A percentile compares a stretch with the other conserved stretches of the same genome.
phyloP scores from a whole-genome alignment of 1,139 yeast genomes.

The Saccharomyces hybrid region DNA sequence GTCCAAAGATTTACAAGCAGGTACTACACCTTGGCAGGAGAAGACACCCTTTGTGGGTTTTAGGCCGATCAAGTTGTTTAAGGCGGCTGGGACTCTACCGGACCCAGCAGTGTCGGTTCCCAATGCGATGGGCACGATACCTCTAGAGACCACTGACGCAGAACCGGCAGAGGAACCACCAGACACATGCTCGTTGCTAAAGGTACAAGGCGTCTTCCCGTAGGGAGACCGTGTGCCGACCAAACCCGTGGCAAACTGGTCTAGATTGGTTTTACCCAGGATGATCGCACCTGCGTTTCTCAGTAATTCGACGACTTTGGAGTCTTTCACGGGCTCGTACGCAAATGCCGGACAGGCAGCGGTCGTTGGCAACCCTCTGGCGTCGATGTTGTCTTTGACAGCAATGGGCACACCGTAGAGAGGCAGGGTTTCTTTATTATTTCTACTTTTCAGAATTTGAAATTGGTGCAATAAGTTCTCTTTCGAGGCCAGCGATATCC shows the following conservation, averaged over 20 bases:
- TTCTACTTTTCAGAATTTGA: constrained; percentile 59
- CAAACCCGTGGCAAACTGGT: constrained; percentile 93
- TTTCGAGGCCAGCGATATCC: constrained; percentile 69
- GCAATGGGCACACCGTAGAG: constrained; percentile 89
- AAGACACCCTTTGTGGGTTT: constrained; percentile 88
- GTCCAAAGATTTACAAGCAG: constrained; percentile 94
- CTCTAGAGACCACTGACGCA: constrained; percentile 80
- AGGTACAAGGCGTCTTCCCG: constrained; percentile 77
- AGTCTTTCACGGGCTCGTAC: constrained; percentile 59
- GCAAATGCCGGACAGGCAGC: constrained; percentile 89
- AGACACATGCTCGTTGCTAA: constrained; percentile 65
- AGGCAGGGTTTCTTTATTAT: constrained; percentile 39
- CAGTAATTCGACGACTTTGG: constrained; percentile 62
- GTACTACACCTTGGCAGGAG: constrained; percentile 83
- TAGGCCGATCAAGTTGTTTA: constrained; percentile 82
- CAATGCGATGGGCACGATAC: constrained; percentile 76
- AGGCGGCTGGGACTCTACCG: constrained; percentile 95
- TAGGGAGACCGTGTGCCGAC: constrained; percentile 94
- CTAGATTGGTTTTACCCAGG: constrained; percentile 86
- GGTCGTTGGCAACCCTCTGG: constrained; percentile 70
- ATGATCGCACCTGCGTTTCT: constrained; percentile 83
- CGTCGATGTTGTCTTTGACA: constrained; percentile 91
- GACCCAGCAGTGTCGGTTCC: constrained; percentile 99
- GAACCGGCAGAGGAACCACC: constrained; percentile 98
- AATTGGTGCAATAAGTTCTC: constrained; percentile 68